Conservation (phyloP, 345 rosid species). For the Psidium guajava region DNA sequence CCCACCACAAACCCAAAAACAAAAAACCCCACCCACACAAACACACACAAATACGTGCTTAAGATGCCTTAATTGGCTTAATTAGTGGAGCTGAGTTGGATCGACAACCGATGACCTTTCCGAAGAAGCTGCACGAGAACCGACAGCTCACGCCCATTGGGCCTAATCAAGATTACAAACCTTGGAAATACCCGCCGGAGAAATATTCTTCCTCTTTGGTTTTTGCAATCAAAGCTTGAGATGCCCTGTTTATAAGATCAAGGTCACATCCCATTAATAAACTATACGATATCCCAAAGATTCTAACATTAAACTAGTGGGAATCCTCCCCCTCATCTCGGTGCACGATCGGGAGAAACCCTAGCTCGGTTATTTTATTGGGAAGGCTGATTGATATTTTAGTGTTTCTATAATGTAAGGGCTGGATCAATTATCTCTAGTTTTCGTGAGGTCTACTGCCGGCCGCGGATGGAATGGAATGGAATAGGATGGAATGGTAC, state of each 20-base stretch:
- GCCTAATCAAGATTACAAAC: background rate
- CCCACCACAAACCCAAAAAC: no score
- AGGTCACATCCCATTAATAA: background rate
- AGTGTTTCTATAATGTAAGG: background rate
- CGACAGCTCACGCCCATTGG: background rate
- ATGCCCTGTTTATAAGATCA: background rate
- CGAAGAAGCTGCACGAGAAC: background rate
- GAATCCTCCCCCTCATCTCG: background rate
- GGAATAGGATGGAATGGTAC: background rate
- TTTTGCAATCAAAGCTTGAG: background rate
- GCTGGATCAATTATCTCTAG: background rate
- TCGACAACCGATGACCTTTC: background rate
- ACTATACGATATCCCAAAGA: background rate
- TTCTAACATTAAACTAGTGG: background rate
- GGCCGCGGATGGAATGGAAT: background rate
- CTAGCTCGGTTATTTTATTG: background rate
- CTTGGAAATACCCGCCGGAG: background rate
- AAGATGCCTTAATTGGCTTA: background rate
- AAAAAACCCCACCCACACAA: no score
- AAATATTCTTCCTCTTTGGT: background rate
- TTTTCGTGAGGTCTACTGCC: background rate
- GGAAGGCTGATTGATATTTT: background rate
- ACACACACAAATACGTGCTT: background rate
- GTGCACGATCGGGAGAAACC: background rate
- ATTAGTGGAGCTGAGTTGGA: background rate